phyloP scores from a whole-genome alignment of 805 yeast species.

The Starmerella khaoyaiensis region DNA sequence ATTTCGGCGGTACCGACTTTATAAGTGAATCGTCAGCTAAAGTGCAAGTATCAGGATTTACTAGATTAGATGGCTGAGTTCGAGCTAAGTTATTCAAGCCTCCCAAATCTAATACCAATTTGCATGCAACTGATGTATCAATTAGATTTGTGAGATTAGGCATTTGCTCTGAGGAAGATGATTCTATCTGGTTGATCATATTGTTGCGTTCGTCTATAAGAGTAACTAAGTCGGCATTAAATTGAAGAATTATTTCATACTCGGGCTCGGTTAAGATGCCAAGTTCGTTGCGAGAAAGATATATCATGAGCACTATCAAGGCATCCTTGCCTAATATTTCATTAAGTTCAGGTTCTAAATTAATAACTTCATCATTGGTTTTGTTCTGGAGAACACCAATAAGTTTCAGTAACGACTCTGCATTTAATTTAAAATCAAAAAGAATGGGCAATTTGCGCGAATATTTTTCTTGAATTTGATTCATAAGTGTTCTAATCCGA shows the following conservation, averaged over 20 bases:
- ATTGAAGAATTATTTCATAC: not conserved
- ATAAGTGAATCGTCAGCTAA: constrained; percentile 28
- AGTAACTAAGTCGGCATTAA: not conserved
- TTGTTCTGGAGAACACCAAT: not conserved
- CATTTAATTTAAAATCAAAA: not conserved
- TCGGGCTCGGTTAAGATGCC: not conserved
- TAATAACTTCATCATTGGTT: too few relatives aligned
- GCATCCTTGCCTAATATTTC: not conserved
- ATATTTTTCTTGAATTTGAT: not conserved
- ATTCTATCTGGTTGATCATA: not conserved
- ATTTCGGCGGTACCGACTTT: constrained; percentile 18
- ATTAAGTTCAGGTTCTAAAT: too few relatives aligned
- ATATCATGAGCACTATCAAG: not conserved
- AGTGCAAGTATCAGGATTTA: constrained; percentile 33
- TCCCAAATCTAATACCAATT: constrained; percentile 54
- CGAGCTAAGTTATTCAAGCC: constrained; percentile 51
- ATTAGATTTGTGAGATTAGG: constrained; percentile 69
- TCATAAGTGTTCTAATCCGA: not conserved
- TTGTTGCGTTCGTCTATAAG: not conserved
- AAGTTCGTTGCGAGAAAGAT: not conserved
- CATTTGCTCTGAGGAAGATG: constrained; percentile 32
- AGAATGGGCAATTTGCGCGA: not conserved
- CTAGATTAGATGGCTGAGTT: constrained; percentile 73
- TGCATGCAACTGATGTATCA: constrained; percentile 62
- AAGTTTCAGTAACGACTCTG: constrained; percentile 1